These are phyloP conservation scores for Stropharia rugosoannulata DNA, from an alignment of 768 basidiomycete species.

Conservation along the genomic window DNA sequence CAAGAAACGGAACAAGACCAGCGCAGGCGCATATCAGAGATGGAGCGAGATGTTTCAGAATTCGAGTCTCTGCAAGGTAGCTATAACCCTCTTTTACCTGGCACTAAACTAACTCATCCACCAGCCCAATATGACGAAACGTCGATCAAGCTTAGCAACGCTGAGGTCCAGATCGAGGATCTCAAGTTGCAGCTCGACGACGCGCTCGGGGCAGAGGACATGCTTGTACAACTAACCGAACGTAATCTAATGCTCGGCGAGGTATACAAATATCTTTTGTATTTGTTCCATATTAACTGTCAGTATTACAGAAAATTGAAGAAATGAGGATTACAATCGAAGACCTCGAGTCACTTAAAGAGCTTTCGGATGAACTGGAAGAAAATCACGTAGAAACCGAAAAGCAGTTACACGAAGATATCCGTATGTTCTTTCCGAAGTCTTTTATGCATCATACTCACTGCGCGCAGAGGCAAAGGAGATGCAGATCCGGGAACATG, in stretches of 20 bases:
- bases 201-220: constrained; percentile 92
- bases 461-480: constrained; percentile 62
- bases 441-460: neutral
- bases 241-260: constrained; percentile 91
- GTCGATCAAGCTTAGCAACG: constrained; percentile 79
- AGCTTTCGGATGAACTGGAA: constrained; percentile 95
- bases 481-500: constrained; percentile 62
- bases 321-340: constrained; percentile 96
- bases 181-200: constrained; percentile 94
- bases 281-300: neutral
- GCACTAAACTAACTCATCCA: neutral
- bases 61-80: constrained; percentile 81
- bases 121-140: constrained; percentile 79
- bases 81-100: constrained; percentile 9
- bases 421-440: constrained; percentile 54
- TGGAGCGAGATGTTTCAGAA: constrained; percentile 84
- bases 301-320: constrained; percentile 80
- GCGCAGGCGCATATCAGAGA: constrained; percentile 73
- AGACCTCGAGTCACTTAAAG: constrained; percentile 93
- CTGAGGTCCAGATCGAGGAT: constrained; percentile 90
- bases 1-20: constrained; percentile 88
- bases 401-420: constrained; percentile 84
- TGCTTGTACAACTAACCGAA: constrained; percentile 94
- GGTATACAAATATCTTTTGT: constrained; percentile 35
- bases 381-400: constrained; percentile 95